Conservation (phyloP, 148 eudicot genomes). For the Diospyros lotus region DNA sequence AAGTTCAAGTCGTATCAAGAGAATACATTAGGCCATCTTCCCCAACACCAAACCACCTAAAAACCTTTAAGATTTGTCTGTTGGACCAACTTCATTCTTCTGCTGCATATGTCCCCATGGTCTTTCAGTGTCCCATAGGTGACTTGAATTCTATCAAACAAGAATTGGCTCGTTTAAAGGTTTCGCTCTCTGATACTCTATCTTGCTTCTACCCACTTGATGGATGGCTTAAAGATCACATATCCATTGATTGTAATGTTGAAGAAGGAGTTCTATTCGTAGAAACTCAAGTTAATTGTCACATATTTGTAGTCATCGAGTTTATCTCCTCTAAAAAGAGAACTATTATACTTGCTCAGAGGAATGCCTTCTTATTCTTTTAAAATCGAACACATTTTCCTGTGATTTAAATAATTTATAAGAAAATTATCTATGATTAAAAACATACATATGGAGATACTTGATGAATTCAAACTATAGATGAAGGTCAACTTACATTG, state of each 20-base stretch:
- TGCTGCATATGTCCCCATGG: neutral
- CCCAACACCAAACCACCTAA: neutral
- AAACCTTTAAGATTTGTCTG: neutral
- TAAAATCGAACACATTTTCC: too few relatives aligned
- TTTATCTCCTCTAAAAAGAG: too few relatives aligned
- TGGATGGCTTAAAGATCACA: neutral
- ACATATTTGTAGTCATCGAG: neutral
- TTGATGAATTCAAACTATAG: too few relatives aligned
- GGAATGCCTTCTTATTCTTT: too few relatives aligned
- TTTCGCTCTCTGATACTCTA: constrained; percentile 10
- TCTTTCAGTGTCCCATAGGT: too few relatives aligned
- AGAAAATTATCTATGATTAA: too few relatives aligned
- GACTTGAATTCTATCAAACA: too few relatives aligned
- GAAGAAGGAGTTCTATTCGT: constrained; percentile 9
- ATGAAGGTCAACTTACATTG: too few relatives aligned
- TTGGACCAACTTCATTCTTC: neutral
- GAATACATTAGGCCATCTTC: neutral
- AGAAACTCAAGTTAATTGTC: constrained; percentile 5
- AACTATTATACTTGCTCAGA: too few relatives aligned
- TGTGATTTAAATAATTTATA: too few relatives aligned
- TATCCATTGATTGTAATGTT: constrained; percentile 13
- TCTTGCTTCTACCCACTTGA: constrained; percentile 13
- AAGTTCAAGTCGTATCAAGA: neutral
- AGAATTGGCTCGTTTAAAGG: neutral
- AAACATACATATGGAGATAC: too few relatives aligned